These are phyloP conservation scores for Mortierella sp. DNA, from an alignment of 371 early-diverging fungal genomes.

Conservation along the genomic window DNA sequence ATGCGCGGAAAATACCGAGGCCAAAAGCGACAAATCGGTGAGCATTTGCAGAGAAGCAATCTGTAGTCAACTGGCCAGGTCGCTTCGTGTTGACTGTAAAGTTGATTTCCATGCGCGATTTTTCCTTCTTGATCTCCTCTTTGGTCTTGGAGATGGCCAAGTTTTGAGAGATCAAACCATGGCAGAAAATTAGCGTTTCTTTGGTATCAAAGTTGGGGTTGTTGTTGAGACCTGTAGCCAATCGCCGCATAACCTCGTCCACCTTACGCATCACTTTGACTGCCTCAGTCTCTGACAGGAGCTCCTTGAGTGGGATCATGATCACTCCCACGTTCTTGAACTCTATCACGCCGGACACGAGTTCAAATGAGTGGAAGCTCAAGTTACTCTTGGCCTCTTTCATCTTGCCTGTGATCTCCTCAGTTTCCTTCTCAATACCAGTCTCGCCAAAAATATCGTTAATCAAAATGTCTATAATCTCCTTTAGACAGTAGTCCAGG, in stretches of 20 bases:
- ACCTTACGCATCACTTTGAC: slow-evolving; percentile 80
- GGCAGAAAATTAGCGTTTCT: slow-evolving; percentile 83
- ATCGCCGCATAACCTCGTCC: slow-evolving; percentile 80
- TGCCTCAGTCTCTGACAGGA: slow-evolving; percentile 87
- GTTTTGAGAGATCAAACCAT: slow-evolving; percentile 87
- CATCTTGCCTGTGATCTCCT: slow-evolving; percentile 89
- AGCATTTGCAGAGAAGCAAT: slow-evolving; percentile 83
- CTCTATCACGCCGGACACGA: slow-evolving; percentile 73
- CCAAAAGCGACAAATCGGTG: slow-evolving; percentile 95
- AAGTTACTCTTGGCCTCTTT: slow-evolving; percentile 88
- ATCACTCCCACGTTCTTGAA: slow-evolving; percentile 76
- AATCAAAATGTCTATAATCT: slow-evolving; percentile 78
- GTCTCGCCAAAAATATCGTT: slow-evolving; percentile 93
- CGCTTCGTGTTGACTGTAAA: slow-evolving; percentile 82
- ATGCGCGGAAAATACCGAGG: slow-evolving; percentile 76
- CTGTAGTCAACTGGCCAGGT: slow-evolving; percentile 61
- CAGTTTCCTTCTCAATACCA: slow-evolving; percentile 90
- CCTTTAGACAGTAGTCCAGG: slow-evolving; percentile 83
- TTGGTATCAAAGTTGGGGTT: slow-evolving; percentile 78
- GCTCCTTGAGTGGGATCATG: slow-evolving; percentile 87
- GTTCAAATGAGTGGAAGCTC: slow-evolving; percentile 87
- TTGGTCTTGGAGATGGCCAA: slow-evolving; percentile 71
- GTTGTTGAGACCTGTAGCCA: slow-evolving; percentile 82
- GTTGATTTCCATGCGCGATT: slow-evolving; percentile 70
- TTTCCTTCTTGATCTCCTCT: slow-evolving; percentile 60